These are phyloP conservation scores for Candolleomyces aberdarensis DNA, from an alignment of 768 basidiomycete species.

Conservation along the genomic window DNA sequence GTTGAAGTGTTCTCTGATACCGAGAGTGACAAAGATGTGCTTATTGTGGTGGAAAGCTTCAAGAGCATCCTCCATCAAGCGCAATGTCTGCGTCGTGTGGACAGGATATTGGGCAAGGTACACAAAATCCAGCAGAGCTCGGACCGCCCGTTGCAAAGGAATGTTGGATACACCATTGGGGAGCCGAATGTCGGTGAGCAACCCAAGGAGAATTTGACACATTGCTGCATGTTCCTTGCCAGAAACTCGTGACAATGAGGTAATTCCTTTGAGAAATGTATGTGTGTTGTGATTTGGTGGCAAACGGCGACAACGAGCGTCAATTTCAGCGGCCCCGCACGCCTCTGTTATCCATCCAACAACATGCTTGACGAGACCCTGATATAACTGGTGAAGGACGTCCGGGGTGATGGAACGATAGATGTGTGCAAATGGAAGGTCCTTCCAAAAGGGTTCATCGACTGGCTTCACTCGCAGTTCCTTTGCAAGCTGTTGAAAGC, in stretches of 20 bases:
- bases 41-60: constrained; percentile 28
- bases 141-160: too few relatives aligned
- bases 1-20: constrained; percentile 29
- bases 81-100: constrained; percentile 24
- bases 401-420: constrained; percentile 41
- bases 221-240: constrained; percentile 34
- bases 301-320: constrained; percentile 27
- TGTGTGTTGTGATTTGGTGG: constrained; percentile 33
- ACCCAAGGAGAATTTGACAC: constrained; percentile 24
- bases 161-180: constrained; percentile 12
- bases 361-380: constrained; percentile 45
- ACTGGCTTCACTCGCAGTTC: constrained; percentile 23
- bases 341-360: too few relatives aligned
- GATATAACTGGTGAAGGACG: constrained; percentile 46
- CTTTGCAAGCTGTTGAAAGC: too few relatives aligned
- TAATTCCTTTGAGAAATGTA: constrained; percentile 33
- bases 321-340: constrained; percentile 29
- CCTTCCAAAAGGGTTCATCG: constrained; percentile 36
- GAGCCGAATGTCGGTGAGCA: constrained; percentile 22
- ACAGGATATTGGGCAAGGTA: constrained; percentile 25
- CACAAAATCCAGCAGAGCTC: too few relatives aligned
- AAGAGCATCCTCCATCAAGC: constrained; percentile 18
- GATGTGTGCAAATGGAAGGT: constrained; percentile 39
- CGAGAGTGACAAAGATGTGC: constrained; percentile 24
- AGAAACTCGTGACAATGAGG: constrained; percentile 23